A percentile compares a stretch with the other conserved stretches of the same genome.
These are phyloP conservation scores for Arachis monticola DNA, from an alignment of 331 rosid genomes.

Conservation along the genomic window DNA sequence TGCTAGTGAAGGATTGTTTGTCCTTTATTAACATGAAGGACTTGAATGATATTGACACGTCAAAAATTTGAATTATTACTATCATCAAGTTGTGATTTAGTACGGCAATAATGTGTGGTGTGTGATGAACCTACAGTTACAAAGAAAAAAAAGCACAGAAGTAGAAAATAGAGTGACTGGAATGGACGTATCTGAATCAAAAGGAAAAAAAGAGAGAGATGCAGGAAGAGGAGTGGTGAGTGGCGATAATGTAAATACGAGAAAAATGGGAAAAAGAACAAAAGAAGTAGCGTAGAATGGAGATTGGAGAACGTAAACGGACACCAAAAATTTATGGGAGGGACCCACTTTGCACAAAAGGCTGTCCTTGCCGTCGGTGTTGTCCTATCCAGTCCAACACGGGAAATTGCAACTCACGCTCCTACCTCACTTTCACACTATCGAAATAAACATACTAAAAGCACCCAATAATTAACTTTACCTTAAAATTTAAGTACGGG, in stretches of 20 bases:
- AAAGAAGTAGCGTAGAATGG: slow-evolving; percentile 40
- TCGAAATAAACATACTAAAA: not conserved
- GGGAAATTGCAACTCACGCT: slow-evolving; percentile 34
- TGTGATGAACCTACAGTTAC: not conserved
- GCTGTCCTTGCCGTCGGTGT: slow-evolving; percentile 81
- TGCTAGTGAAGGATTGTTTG: not conserved
- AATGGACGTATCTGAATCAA: not conserved
- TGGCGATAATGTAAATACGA: not conserved
- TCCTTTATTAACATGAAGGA: slow-evolving; percentile 8
- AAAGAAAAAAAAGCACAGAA: slow-evolving; percentile 1
- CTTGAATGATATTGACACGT: slow-evolving; percentile 1
- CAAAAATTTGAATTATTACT: slow-evolving; percentile 14
- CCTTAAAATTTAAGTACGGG: not conserved
- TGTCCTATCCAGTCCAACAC: slow-evolving; percentile 65
- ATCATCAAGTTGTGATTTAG: slow-evolving; percentile 1
- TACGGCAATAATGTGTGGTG: slow-evolving; percentile 1
- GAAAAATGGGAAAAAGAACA: not conserved
- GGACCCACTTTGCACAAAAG: slow-evolving; percentile 53
- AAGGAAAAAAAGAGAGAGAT: not conserved
- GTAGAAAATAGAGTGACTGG: not conserved
- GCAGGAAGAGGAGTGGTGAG: not conserved
- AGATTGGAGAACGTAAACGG: slow-evolving; percentile 51
- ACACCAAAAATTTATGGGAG: slow-evolving; percentile 48
- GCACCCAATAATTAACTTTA: not conserved
- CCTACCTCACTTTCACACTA: slow-evolving; percentile 1